phyloP scores from a whole-genome alignment of 1,284 basidiomycete genomes.

The Naganishia sp. region DNA sequence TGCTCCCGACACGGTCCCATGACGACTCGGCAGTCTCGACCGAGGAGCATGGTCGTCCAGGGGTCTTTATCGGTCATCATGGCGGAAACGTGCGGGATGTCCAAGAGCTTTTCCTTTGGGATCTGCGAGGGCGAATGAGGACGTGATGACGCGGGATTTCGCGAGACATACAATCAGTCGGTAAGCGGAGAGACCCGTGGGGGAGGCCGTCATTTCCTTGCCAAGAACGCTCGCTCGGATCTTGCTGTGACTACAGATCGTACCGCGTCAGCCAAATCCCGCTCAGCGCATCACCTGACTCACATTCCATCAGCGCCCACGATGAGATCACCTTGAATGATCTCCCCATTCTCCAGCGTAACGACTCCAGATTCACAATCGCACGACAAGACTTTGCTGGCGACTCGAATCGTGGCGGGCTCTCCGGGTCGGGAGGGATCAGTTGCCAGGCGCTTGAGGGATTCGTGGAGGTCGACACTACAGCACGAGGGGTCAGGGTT shows the following conservation, averaged over 20 bases:
- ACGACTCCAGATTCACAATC: constrained; percentile 16
- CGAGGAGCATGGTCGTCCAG: constrained; percentile 36
- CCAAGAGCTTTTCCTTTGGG: constrained; percentile 15
- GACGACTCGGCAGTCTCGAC: constrained; percentile 36
- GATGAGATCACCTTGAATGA: constrained; percentile 10
- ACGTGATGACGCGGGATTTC: neutral
- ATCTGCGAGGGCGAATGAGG: constrained; percentile 3
- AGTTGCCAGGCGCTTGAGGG: constrained; percentile 9
- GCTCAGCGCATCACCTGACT: neutral
- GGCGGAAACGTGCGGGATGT: constrained; percentile 24
- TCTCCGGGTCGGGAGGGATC: constrained; percentile 6
- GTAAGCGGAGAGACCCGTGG: constrained; percentile 25
- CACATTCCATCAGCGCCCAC: constrained; percentile 27
- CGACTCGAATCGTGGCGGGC: constrained; percentile 12
- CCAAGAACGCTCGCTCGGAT: constrained; percentile 11
- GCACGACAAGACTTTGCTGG: constrained; percentile 20
- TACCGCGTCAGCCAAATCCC: neutral
- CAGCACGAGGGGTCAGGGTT: neutral
- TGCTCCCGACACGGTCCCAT: constrained; percentile 37
- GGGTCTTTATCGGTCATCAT: constrained; percentile 28
- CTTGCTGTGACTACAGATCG: constrained; percentile 21
- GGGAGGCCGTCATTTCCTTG: constrained; percentile 8
- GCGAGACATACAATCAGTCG: constrained; percentile 12
- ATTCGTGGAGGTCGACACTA: constrained; percentile 26
- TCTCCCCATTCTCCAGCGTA: constrained; percentile 5